Percentiles rank a stretch among this genome's conserved stretches.
These are phyloP conservation scores for Prunus davidiana DNA, from an alignment of 306 rosid genomes.

Conservation along the genomic window DNA sequence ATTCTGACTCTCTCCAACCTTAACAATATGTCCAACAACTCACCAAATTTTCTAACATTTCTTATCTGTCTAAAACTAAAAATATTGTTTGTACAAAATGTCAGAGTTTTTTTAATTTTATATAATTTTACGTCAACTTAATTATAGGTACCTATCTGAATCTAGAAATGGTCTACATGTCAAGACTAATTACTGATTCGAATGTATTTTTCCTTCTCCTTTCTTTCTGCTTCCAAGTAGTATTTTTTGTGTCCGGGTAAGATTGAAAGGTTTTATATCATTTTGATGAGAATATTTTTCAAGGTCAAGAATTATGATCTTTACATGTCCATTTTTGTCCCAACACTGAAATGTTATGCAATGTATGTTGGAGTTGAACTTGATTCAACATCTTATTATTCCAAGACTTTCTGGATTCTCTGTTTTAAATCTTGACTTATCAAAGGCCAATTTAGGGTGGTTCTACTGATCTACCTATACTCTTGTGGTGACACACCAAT, in stretches of 20 bases:
- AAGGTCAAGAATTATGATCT: not conserved
- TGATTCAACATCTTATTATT: slow-evolving; percentile 12
- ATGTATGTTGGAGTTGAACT: not conserved
- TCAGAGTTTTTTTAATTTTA: not conserved
- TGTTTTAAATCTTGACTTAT: not conserved
- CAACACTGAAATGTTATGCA: not conserved
- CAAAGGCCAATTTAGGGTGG: not conserved
- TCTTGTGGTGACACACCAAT: not conserved
- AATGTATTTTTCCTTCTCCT: not conserved
- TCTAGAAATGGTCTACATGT: slow-evolving; percentile 19
- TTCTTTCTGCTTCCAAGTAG: not conserved
- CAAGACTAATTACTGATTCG: not conserved
- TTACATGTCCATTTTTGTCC: not conserved
- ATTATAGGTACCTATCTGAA: slow-evolving; percentile 12
- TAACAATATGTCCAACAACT: not conserved
- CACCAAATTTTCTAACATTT: not conserved
- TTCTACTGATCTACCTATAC: not conserved
- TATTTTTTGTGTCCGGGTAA: not conserved
- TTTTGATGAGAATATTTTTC: not conserved
- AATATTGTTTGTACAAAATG: not conserved
- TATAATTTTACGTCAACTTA: not conserved
- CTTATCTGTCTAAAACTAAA: not conserved
- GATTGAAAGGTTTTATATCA: not conserved
- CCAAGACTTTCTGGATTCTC: slow-evolving; percentile 11
- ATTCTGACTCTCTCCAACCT: not conserved